Percentiles rank a stretch among this genome's conserved stretches.
Evolutionary conservation across 768 basidiomycete species (phyloP).

Genomic region (Leccinum barrowsii): DNA sequence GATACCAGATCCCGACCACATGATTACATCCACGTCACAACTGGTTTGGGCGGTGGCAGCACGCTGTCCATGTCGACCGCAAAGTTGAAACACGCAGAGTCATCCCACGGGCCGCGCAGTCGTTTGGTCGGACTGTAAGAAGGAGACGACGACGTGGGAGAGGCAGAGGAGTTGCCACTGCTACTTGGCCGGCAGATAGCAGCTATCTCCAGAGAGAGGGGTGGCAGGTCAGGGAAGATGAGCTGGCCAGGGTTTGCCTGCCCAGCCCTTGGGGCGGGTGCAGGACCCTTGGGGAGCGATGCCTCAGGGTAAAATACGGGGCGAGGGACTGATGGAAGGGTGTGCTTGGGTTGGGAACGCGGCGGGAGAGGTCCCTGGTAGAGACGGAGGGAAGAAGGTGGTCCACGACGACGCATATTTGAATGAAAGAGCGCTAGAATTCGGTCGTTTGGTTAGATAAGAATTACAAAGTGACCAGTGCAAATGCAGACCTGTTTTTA

Average conservation of each 20-base stretch:
- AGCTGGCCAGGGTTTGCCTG: conserved; percentile 3
- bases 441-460: neutral
- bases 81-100: conserved; percentile 42
- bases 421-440: neutral
- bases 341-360: conserved; percentile 60
- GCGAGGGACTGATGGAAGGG: conserved; percentile 61
- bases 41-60: conserved; percentile 45
- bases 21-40: conserved; percentile 26
- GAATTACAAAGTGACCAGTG: too few species aligned
- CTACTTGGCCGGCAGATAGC: conserved; percentile 15
- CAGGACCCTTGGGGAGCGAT: conserved; percentile 19
- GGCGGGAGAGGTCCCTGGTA: conserved; percentile 58
- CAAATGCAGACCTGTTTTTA: conserved; percentile 1
- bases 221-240: conserved; percentile 22
- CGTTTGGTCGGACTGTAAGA: conserved; percentile 17
- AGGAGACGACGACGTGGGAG: conserved; percentile 14
- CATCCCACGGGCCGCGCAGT: conserved; percentile 57
- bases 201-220: conserved; percentile 21
- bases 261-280: conserved; percentile 17
- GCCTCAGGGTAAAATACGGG: conserved; percentile 44
- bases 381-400: conserved; percentile 64
- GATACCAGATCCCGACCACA: neutral
- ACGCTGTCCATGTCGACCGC: conserved; percentile 46
- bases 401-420: conserved; percentile 62
- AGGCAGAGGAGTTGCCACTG: conserved; percentile 3